A percentile compares a stretch with the other conserved stretches of the same genome.
Conservation (phyloP, 2,329 filamentous ascomycete genomes). For the Fusarium chlamydosporum region DNA sequence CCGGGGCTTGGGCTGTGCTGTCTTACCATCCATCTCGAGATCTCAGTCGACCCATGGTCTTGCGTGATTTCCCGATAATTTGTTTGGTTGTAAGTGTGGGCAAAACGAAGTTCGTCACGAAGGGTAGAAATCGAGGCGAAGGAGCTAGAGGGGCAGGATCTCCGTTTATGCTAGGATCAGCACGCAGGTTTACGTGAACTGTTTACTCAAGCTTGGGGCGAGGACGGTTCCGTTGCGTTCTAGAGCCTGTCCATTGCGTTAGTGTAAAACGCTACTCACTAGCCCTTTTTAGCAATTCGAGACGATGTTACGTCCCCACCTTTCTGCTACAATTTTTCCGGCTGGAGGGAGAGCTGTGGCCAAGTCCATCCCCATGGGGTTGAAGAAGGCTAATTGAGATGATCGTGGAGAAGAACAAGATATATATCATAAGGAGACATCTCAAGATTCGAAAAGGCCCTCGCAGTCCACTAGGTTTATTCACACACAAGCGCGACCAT, state of each 20-base stretch:
- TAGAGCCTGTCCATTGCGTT: background rate
- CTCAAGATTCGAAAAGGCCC: background rate
- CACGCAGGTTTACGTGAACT: background rate
- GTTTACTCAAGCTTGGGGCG: background rate
- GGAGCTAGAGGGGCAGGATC: background rate
- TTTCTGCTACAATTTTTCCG: background rate
- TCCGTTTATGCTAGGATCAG: background rate
- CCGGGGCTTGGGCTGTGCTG: background rate
- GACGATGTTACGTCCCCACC: background rate
- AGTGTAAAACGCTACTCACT: background rate
- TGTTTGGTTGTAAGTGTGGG: background rate
- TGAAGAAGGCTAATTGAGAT: background rate
- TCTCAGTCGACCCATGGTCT: constrained; percentile 9
- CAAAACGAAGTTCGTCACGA: constrained; percentile 1
- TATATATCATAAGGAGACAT: constrained; percentile 5
- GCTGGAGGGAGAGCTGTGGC: background rate
- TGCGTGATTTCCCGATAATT: background rate
- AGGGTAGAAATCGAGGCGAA: background rate
- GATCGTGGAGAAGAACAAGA: background rate
- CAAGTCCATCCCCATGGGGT: constrained; percentile 12
- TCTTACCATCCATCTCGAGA: constrained; percentile 21
- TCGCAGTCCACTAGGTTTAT: background rate
- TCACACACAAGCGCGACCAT: background rate
- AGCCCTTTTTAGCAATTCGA: constrained; percentile 6
- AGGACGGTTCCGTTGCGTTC: background rate